phyloP scores from a whole-genome alignment of 1,139 yeast genomes.

The Hyphopichia wangnamkhiaoensis region DNA sequence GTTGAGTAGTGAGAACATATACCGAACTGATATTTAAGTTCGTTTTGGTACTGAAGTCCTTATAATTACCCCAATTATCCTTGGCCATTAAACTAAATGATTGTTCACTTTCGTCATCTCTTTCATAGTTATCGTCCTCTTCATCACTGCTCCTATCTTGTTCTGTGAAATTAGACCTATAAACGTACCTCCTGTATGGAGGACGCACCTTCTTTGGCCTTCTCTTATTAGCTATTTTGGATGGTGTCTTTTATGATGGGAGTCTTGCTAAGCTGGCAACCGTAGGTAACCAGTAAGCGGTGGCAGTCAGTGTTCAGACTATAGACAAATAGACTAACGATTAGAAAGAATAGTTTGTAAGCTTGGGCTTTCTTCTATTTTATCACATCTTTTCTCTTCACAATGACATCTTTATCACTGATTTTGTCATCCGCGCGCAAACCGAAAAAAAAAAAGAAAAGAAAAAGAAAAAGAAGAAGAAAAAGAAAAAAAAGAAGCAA shows the following conservation, averaged over 20 bases:
- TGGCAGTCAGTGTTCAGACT: too few species aligned
- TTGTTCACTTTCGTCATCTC: constrained; percentile 11
- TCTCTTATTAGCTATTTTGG: constrained; percentile 77
- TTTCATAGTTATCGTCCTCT: constrained; percentile 28
- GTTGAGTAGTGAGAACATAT: constrained; percentile 35
- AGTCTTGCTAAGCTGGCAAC: not conserved
- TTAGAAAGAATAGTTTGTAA: too few species aligned
- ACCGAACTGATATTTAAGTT: constrained; percentile 34
- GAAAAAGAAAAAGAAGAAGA: not conserved
- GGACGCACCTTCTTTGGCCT: constrained; percentile 80
- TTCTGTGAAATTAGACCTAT: constrained; percentile 50
- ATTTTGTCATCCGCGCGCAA: not conserved
- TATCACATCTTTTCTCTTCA: not conserved
- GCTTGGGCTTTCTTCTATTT: too few species aligned
- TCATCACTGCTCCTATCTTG: constrained; percentile 37
- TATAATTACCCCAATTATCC: constrained; percentile 23
- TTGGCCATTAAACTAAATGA: constrained; percentile 9
- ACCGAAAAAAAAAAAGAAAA: too few species aligned
- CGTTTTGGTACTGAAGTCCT: constrained; percentile 27
- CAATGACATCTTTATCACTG: not conserved
- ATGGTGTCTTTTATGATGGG: constrained; percentile 3
- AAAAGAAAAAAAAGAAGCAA: not conserved
- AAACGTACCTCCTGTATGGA: constrained; percentile 76
- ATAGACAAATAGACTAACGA: too few species aligned
- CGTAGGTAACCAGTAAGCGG: not conserved